phyloP scores from a whole-genome alignment of 129 eudicot genomes.

The Calendula officinalis region DNA sequence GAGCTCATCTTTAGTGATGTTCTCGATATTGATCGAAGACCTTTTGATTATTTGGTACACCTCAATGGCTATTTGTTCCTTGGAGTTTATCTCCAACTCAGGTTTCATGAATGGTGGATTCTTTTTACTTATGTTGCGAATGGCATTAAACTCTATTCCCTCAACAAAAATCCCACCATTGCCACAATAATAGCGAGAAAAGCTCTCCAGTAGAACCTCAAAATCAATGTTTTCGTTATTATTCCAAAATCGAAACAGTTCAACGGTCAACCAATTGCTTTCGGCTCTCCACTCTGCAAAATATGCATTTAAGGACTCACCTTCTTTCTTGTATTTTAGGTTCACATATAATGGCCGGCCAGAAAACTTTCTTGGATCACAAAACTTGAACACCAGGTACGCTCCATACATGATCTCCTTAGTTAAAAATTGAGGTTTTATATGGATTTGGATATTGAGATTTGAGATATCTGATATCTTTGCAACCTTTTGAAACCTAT shows the following conservation, averaged over 20 bases:
- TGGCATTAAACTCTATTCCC: conserved; percentile 27
- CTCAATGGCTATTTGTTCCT: neutral
- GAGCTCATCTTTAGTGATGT: conserved; percentile 25
- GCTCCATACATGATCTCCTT: conserved; percentile 19
- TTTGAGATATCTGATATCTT: conserved; percentile 31
- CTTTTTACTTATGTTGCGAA: conserved; percentile 9
- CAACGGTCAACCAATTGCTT: conserved; percentile 22
- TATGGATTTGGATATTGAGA: conserved; percentile 21
- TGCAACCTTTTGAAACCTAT: conserved; percentile 34
- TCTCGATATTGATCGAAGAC: conserved; percentile 4
- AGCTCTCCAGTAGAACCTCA: conserved; percentile 23
- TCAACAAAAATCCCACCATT: conserved; percentile 22
- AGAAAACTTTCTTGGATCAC: conserved; percentile 31
- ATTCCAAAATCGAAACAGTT: conserved; percentile 25
- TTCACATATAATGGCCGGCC: conserved; percentile 22
- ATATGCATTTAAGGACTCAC: conserved; percentile 29
- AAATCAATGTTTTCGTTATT: conserved; percentile 12
- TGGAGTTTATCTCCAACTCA: neutral
- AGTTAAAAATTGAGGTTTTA: conserved; percentile 25
- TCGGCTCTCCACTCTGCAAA: conserved; percentile 29
- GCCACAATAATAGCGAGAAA: conserved; percentile 28
- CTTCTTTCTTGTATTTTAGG: conserved; percentile 30
- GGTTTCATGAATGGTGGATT: conserved; percentile 4
- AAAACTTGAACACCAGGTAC: conserved; percentile 35
- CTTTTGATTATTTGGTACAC: conserved; percentile 16